Evolutionary conservation across 805 yeast genomes (phyloP).

Genomic region (Candida quercuum): DNA sequence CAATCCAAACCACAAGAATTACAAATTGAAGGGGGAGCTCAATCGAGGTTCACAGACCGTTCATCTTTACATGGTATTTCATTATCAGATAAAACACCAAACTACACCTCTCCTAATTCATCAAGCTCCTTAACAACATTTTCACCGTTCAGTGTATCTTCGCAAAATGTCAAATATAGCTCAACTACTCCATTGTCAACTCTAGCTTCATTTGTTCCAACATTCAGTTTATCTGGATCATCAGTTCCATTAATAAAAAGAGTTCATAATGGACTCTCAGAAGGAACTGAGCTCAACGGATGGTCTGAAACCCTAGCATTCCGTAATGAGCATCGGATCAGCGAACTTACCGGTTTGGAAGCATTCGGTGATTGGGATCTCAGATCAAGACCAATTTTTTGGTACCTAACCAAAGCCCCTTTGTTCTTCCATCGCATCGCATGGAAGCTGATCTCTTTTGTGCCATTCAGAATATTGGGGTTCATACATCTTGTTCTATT

Average conservation of each 20-base stretch:
- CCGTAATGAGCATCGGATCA: neutral
- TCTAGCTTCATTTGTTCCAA: neutral
- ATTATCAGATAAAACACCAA: constrained; percentile 2
- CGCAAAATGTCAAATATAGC: too few species aligned
- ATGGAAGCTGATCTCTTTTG: constrained; percentile 1
- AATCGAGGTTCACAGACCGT: neutral
- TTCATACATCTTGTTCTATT: neutral
- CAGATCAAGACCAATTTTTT: constrained; percentile 5
- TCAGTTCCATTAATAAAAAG: constrained; percentile 4
- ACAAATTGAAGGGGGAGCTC: too few species aligned
- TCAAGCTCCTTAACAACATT: constrained; percentile 3
- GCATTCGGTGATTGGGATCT: constrained; percentile 1
- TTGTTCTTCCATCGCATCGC: neutral
- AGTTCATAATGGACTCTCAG: too few species aligned
- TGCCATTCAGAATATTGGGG: constrained; percentile 1
- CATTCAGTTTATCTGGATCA: neutral
- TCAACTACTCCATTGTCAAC: neutral
- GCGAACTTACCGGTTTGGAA: neutral
- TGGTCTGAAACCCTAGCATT: too few species aligned
- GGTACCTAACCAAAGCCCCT: constrained; percentile 2
- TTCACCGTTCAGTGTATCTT: neutral
- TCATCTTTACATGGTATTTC: constrained; percentile 6
- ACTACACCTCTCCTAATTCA: constrained; percentile 1
- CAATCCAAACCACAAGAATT: neutral
- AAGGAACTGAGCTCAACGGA: too few species aligned